phyloP scores from a whole-genome alignment of 345 rosid genomes.

The Euphorbia tirucalli region DNA sequence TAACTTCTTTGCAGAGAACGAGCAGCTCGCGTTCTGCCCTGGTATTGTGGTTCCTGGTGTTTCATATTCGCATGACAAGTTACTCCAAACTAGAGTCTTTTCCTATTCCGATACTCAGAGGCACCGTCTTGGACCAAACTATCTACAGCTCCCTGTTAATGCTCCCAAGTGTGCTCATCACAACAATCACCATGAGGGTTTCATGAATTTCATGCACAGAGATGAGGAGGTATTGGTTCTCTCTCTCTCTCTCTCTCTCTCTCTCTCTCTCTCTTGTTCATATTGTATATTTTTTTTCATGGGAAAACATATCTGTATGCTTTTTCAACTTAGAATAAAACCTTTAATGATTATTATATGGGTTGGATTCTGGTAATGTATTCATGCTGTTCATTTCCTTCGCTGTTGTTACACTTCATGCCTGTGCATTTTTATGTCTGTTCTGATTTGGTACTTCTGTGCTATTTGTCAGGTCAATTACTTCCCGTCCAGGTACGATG shows the following conservation, averaged over 20 bases:
- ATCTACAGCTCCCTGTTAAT: slow-evolving; percentile 89
- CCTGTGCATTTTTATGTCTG: neutral
- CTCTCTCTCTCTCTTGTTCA: too few relatives aligned
- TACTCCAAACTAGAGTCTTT: slow-evolving; percentile 83
- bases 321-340: too few relatives aligned
- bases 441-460: slow-evolving; percentile 12
- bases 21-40: slow-evolving; percentile 94
- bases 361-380: too few relatives aligned
- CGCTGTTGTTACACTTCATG: too few relatives aligned
- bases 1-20: slow-evolving; percentile 92
- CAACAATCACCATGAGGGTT: slow-evolving; percentile 92
- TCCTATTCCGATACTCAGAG: slow-evolving; percentile 94
- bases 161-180: slow-evolving; percentile 93
- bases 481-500: slow-evolving; percentile 87
- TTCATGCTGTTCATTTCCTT: too few relatives aligned
- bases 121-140: slow-evolving; percentile 98
- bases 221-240: slow-evolving; percentile 69
- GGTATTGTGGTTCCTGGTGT: slow-evolving; percentile 89
- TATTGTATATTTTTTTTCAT: too few relatives aligned
- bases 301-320: too few relatives aligned
- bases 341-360: too few relatives aligned
- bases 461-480: slow-evolving; percentile 65
- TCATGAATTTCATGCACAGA: slow-evolving; percentile 90
- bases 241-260: too few relatives aligned
- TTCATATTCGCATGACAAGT: slow-evolving; percentile 81